Percentiles rank a stretch among this genome's conserved stretches.
phyloP scores from a whole-genome alignment of 192 early-diverging fungal species.

The Dimargaris cristalligena region DNA sequence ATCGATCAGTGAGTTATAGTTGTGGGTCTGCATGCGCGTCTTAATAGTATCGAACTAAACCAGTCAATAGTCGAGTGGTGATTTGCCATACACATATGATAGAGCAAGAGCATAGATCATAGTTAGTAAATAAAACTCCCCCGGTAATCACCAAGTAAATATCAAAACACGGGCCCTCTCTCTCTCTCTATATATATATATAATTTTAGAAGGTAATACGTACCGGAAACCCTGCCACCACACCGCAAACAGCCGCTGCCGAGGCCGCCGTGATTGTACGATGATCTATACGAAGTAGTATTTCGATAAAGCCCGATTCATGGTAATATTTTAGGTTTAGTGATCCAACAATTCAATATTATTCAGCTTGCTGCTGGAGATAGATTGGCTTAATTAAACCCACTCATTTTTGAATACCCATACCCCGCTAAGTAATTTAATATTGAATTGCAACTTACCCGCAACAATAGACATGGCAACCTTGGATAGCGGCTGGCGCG shows the following conservation, averaged over 20 bases:
- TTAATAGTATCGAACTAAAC: slow-evolving; percentile 80
- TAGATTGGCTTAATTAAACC: no score
- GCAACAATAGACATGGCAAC: no score
- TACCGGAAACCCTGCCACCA: slow-evolving; percentile 51
- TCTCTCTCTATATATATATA: no score
- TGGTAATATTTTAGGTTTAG: no score
- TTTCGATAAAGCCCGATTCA: background rate
- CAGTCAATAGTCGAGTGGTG: background rate
- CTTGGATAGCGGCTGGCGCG: no score
- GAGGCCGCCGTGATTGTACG: slow-evolving; percentile 51
- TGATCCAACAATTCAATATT: no score
- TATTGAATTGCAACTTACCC: no score
- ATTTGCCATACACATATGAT: background rate
- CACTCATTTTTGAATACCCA: no score
- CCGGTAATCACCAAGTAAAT: no score
- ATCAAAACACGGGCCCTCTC: no score
- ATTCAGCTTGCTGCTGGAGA: no score
- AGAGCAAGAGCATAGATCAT: background rate
- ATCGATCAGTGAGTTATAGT: slow-evolving; percentile 55
- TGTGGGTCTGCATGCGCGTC: slow-evolving; percentile 90
- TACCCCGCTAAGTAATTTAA: no score
- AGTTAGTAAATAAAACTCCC: slow-evolving; percentile 1
- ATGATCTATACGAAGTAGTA: slow-evolving; percentile 22
- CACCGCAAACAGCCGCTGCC: slow-evolving; percentile 47
- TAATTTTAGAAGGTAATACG: background rate